Conservation (phyloP, 176 grass and related monocot genomes). For the barley (Hordeum vulgare) region MorexV3_pseudomolecules_assembly NC_058521.1:20377048-20377547, state of each 20-base stretch:
- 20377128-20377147: neutral
- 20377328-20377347: constrained; percentile 3
- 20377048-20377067: neutral
- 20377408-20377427: neutral
- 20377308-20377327: neutral
- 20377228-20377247: neutral
- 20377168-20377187: neutral
- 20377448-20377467: constrained; percentile 10
- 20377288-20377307: neutral
- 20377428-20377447: neutral
- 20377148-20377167: neutral
- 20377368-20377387: neutral
- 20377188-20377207: neutral
- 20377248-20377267: neutral
- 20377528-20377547: constrained; percentile 90
- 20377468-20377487: constrained; percentile 11
- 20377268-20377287: neutral
- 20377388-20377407: neutral
- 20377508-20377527: constrained; percentile 80
- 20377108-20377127: neutral
- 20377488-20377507: constrained; percentile 18
- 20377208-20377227: neutral
- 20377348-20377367: neutral
- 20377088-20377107: neutral
- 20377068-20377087: neutral